Conservation (phyloP, 148 eudicot genomes). For the Selenicereus undatus region DNA sequence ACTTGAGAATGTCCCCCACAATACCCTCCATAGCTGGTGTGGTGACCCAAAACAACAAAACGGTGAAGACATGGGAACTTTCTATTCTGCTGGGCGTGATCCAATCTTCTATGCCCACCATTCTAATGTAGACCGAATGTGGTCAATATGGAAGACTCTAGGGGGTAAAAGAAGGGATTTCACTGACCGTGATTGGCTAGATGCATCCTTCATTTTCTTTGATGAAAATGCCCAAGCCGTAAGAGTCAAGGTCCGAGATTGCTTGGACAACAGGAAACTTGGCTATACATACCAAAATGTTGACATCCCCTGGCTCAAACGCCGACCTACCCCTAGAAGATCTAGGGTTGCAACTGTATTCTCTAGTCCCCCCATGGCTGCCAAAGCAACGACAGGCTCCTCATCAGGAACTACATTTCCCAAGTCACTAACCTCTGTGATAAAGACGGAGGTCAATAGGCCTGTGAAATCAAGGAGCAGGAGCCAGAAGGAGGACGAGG, state of each 20-base stretch:
- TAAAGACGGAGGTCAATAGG: neutral
- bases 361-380: neutral
- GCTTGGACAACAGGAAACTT: conserved; percentile 42
- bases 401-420: neutral
- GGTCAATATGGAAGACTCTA: conserved; percentile 64
- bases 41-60: conserved; percentile 53
- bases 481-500: neutral
- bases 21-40: conserved; percentile 49
- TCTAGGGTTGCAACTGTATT: conserved; percentile 10
- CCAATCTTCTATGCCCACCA: conserved; percentile 71
- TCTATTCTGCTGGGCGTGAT: conserved; percentile 64
- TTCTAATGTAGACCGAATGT: conserved; percentile 56
- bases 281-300: conserved; percentile 68
- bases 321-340: conserved; percentile 29
- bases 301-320: conserved; percentile 48
- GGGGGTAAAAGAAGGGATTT: conserved; percentile 49
- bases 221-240: conserved; percentile 60
- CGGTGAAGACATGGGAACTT: conserved; percentile 66
- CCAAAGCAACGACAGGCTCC: neutral
- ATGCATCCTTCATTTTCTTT: conserved; percentile 49
- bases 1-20: conserved; percentile 53
- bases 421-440: neutral
- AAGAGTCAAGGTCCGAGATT: conserved; percentile 48
- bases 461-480: neutral
- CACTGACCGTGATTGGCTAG: conserved; percentile 51